Percentiles rank a stretch among this genome's conserved stretches.
phyloP scores from a whole-genome alignment of 176 grass and related monocot genomes.

The Eragrostis curvula region DNA sequence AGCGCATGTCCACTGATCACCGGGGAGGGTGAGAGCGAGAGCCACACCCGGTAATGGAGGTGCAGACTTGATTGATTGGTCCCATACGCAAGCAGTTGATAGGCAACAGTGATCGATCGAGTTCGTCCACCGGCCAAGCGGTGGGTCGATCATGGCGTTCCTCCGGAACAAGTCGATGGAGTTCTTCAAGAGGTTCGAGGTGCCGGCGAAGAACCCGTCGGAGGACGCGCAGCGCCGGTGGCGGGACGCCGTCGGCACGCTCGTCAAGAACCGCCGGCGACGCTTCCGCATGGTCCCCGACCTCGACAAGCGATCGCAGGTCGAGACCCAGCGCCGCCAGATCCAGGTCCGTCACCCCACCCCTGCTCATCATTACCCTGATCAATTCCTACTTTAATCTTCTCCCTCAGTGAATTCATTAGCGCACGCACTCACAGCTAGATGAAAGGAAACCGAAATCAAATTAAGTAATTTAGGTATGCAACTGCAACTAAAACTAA shows the following conservation, averaged over 20 bases:
- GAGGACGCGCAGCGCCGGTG: slow-evolving; percentile 88
- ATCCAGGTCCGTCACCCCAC: slow-evolving; percentile 59
- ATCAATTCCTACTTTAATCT: not conserved
- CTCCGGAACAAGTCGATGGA: slow-evolving; percentile 65
- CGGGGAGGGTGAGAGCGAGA: not conserved
- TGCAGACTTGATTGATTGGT: slow-evolving; percentile 3
- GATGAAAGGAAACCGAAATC: not conserved
- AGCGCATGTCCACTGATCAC: not conserved
- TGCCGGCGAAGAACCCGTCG: slow-evolving; percentile 83
- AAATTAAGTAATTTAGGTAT: not conserved
- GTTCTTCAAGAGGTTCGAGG: slow-evolving; percentile 76
- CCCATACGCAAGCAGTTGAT: too few species aligned
- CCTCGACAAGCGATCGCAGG: slow-evolving; percentile 66
- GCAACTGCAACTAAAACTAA: not conserved
- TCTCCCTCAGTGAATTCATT: not conserved
- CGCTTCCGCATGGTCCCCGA: slow-evolving; percentile 93
- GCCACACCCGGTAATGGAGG: not conserved
- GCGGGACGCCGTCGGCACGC: slow-evolving; percentile 72
- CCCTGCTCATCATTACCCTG: not conserved
- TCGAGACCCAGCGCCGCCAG: slow-evolving; percentile 68
- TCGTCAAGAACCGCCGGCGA: slow-evolving; percentile 81
- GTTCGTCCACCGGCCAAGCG: not conserved
- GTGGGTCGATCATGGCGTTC: slow-evolving; percentile 36
- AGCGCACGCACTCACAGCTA: not conserved
- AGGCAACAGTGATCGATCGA: not conserved